phyloP scores from a whole-genome alignment of 2,329 filamentous ascomycete genomes.

The Blastomyces silverae region DNA sequence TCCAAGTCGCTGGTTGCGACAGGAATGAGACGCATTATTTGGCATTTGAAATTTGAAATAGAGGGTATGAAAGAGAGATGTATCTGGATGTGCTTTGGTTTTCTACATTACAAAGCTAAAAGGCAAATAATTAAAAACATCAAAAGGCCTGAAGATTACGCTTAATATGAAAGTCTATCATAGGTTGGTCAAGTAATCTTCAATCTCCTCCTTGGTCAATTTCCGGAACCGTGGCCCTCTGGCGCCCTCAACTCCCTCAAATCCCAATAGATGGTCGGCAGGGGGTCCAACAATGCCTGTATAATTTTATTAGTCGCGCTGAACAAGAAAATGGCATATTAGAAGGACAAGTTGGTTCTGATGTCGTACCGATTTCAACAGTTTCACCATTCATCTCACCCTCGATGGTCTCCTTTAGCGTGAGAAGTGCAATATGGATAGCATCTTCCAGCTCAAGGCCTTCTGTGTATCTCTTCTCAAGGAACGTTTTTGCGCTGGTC shows the following conservation, averaged over 20 bases:
- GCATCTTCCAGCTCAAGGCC: slow-evolving; percentile 95
- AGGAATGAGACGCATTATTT: neutral
- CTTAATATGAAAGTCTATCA: slow-evolving; percentile 44
- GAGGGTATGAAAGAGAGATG: neutral
- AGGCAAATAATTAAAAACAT: neutral
- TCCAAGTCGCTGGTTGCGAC: too few species aligned
- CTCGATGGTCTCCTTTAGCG: slow-evolving; percentile 98
- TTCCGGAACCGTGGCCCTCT: slow-evolving; percentile 48
- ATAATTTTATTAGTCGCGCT: slow-evolving; percentile 17
- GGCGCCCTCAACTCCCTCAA: slow-evolving; percentile 48
- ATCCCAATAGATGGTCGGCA: slow-evolving; percentile 84
- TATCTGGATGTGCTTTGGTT: neutral
- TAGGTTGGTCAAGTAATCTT: slow-evolving; percentile 98
- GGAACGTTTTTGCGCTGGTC: slow-evolving; percentile 95
- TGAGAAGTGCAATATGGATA: slow-evolving; percentile 94
- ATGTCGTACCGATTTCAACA: slow-evolving; percentile 84
- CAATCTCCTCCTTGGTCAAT: slow-evolving; percentile 94
- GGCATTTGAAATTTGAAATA: neutral
- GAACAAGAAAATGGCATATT: neutral
- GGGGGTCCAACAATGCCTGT: slow-evolving; percentile 89
- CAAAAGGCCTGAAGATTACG: neutral
- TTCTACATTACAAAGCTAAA: slow-evolving; percentile 13
- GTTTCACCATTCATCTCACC: slow-evolving; percentile 99
- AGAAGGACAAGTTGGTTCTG: neutral
- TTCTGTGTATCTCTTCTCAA: slow-evolving; percentile 98